Conservation (phyloP, 2,329 filamentous ascomycete genomes). For the Rhytidhysteron rufulum region DNA sequence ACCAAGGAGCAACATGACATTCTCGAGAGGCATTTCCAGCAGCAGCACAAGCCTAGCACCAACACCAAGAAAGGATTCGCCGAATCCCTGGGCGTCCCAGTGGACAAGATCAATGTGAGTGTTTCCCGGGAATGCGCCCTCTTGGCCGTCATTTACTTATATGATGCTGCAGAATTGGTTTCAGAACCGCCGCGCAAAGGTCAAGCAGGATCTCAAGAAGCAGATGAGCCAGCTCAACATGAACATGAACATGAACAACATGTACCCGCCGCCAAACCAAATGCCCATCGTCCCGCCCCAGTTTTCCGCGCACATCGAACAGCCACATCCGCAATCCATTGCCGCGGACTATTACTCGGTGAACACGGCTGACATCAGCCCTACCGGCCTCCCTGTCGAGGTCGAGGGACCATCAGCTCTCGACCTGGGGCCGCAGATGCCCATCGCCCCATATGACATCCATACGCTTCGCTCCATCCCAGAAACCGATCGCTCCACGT, state of each 20-base stretch:
- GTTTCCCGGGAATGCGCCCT: not conserved
- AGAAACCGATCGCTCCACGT: slow-evolving; percentile 23
- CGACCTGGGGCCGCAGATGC: slow-evolving; percentile 27
- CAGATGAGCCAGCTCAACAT: slow-evolving; percentile 35
- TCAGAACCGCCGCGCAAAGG: slow-evolving; percentile 51
- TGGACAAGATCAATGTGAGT: slow-evolving; percentile 53
- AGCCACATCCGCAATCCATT: slow-evolving; percentile 16
- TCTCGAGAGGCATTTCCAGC: slow-evolving; percentile 47
- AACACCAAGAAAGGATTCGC: slow-evolving; percentile 49
- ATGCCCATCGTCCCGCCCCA: slow-evolving; percentile 19
- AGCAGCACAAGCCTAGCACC: slow-evolving; percentile 49
- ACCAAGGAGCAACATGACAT: slow-evolving; percentile 53
- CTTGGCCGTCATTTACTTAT: not conserved
- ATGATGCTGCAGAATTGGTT: slow-evolving; percentile 47
- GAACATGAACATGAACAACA: slow-evolving; percentile 17
- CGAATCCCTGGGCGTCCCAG: slow-evolving; percentile 43
- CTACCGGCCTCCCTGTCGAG: slow-evolving; percentile 29
- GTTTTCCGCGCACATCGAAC: slow-evolving; percentile 14
- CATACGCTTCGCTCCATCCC: slow-evolving; percentile 30
- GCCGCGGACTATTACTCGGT: slow-evolving; percentile 23
- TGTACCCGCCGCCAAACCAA: slow-evolving; percentile 16
- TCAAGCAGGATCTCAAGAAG: slow-evolving; percentile 52
- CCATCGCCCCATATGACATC: slow-evolving; percentile 32
- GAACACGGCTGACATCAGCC: slow-evolving; percentile 31
- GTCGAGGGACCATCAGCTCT: slow-evolving; percentile 28